phyloP scores from a whole-genome alignment of 306 rosid species.

The Gillenia trifoliata region DNA sequence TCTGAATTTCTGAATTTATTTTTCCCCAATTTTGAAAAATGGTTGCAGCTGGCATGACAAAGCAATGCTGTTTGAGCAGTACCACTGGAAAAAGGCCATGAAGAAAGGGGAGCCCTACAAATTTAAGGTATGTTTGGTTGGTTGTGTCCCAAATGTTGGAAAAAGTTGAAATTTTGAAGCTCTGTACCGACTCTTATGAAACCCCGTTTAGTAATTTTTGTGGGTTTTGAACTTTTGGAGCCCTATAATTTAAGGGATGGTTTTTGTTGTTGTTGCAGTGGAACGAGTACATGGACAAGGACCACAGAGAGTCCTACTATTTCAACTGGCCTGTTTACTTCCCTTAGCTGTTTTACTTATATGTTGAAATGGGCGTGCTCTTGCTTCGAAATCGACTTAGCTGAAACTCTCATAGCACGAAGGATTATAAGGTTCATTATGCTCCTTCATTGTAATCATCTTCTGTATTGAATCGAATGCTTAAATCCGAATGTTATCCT shows the following conservation, averaged over 20 bases:
- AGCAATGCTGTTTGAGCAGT: slow-evolving; percentile 71
- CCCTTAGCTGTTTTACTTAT: slow-evolving; percentile 37
- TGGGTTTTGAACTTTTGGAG: not conserved
- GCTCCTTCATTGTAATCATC: not conserved
- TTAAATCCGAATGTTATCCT: not conserved
- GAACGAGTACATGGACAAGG: slow-evolving; percentile 74
- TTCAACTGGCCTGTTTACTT: slow-evolving; percentile 74
- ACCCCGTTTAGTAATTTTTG: not conserved
- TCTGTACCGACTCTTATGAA: not conserved
- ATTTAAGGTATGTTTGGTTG: slow-evolving; percentile 40
- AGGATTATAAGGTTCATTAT: not conserved
- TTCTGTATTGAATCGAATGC: not conserved
- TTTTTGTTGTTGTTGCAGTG: slow-evolving; percentile 48
- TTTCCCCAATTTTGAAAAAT: slow-evolving; percentile 5
- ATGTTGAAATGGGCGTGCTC: slow-evolving; percentile 12
- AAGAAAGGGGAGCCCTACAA: slow-evolving; percentile 63
- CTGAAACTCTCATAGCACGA: not conserved
- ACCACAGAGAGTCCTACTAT: slow-evolving; percentile 57
- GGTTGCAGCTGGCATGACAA: slow-evolving; percentile 84
- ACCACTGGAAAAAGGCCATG: slow-evolving; percentile 83
- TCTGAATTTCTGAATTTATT: not conserved
- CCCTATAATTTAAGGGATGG: not conserved
- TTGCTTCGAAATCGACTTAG: not conserved
- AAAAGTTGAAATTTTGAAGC: slow-evolving; percentile 2
- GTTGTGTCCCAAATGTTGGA: not conserved